Base-by-base conservation (phyloP, 176 grass and related monocot species). In the Lolium multiflorum region DNA sequence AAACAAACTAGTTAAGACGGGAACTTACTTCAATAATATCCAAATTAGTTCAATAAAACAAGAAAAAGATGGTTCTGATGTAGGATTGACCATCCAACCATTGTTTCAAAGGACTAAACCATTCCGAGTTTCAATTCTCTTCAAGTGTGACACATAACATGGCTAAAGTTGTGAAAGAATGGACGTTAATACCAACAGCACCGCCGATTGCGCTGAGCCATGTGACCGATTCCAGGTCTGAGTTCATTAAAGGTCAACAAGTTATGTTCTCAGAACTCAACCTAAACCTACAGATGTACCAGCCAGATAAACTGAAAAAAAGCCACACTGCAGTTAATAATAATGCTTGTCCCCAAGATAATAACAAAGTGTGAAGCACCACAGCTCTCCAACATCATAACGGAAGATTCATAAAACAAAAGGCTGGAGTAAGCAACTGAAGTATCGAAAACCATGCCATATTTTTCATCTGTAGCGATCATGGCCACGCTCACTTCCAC, bases 401-500 rank as follows among this genome's bases (percentile, higher is more conserved):
- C 8, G 15, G 6, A 59, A 54, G 56, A 15, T 61, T 75, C 39
- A 75, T 38, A 75, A 56, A 68, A 61, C 12, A 48, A 90, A 82
- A 79, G 38, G 28, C 63, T 73, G 47, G 56, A 57, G 56, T 65
- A 75, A 12, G 44, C 47, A 71, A 28, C 20, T 10, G 73, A 49
- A 2, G 9, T 18, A 21, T 15, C 17, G 46, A 48, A 67, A 47
- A 9, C 9, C 37, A 20, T 66, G 47, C 14, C 56, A 65, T 63
- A 43, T 59, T 26, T 26, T 46, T 70, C 35, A 91, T 81, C 89
- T 84, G 37, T 84, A 71, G 59, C 81, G 83, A 69, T 78, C 85
- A 35, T 72, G 76, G n/a, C 86, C 64, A 20, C 84, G 85, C 9
- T 90, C 91, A 10, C 61, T 80, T 38, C 84, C 82, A n/a, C 60